A percentile compares a stretch with the other conserved stretches of the same genome.
Evolutionary conservation across 2,329 filamentous ascomycete species (phyloP).

Genomic region (Sporothrix protearum): DNA sequence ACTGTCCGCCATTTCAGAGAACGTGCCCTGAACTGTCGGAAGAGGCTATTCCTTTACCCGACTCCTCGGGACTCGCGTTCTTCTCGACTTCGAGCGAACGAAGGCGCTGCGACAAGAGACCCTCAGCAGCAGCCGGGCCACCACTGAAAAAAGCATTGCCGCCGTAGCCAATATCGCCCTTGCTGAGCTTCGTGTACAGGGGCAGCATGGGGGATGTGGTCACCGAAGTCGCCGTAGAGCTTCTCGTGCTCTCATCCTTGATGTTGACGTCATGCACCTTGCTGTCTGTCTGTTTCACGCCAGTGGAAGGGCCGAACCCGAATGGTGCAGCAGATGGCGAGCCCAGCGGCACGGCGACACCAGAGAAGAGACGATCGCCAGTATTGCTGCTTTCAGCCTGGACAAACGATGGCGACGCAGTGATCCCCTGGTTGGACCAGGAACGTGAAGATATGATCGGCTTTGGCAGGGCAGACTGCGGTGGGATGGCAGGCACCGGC

Average conservation of each 20-base stretch:
- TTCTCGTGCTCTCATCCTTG: neutral
- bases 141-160: slow-evolving; percentile 48
- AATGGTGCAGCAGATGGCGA: neutral
- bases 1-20: neutral
- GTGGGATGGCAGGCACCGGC: slow-evolving; percentile 25
- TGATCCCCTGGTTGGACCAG: slow-evolving; percentile 32
- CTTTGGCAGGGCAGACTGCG: slow-evolving; percentile 27
- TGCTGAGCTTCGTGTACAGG: slow-evolving; percentile 66
- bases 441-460: neutral
- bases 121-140: slow-evolving; percentile 49
- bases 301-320: neutral
- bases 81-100: slow-evolving; percentile 55
- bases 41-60: neutral
- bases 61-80: neutral
- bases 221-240: neutral
- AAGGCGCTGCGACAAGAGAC: slow-evolving; percentile 66
- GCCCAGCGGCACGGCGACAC: neutral
- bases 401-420: slow-evolving; percentile 53
- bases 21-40: neutral
- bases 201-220: neutral
- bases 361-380: neutral
- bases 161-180: slow-evolving; percentile 62
- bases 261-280: neutral
- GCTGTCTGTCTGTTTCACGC: neutral
- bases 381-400: slow-evolving; percentile 32